Evolutionary conservation across 164 flowering plant species (phyloP), one percentile per base, ranked within the genome.

Genomic region (Dillenia turbinata): DNA sequence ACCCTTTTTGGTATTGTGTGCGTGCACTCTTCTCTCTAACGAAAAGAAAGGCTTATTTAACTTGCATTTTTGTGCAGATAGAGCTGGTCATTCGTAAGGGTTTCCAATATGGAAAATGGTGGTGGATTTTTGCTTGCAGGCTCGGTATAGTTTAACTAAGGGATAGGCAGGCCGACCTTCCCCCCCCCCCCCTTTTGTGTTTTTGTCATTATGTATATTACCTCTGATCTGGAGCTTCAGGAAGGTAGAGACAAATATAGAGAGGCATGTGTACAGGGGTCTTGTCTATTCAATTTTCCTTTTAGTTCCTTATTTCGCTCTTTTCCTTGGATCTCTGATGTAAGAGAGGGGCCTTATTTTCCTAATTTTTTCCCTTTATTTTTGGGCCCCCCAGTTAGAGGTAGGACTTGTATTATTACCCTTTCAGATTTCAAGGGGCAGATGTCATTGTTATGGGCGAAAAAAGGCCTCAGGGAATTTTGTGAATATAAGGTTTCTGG

Each of bases 261-360:
- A 78, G 78, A 33, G 40, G 72, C 69, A 69, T 61, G 64, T 83
- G 85, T 83, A 83, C 78, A 81, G 81, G 60, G 63, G 63, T 73
- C 71, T 64, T 61, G 10, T 64, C 59, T 72, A 60, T 61, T 74
- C 62, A 33, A 33, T 4, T 33, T 33, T 33, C 49, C 54, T 10
- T 63, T 15, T 8, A 6, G 26, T 53, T 17, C 54, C 51, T 46
- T 43, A 47, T 19, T 11, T 68, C 59, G 62, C 59, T 14, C 50
- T 64, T 49, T 53, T 54, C 44, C 43, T 26, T 63, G 40, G 40
- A 33, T 45, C 10, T 57, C 48, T 54, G 4, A 15, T 44, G 40
- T 19, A 61, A 45, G 17, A 45, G 17, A 54, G 69, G 72, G 33
- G 49, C 57, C 10, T 33, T 33, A 5, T 33, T 33, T 33, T 33